A percentile compares a stretch with the other conserved stretches of the same genome.
These are phyloP conservation scores for Erodium trifolium DNA, from an alignment of 441 rosid species.

Conservation along the genomic window DNA sequence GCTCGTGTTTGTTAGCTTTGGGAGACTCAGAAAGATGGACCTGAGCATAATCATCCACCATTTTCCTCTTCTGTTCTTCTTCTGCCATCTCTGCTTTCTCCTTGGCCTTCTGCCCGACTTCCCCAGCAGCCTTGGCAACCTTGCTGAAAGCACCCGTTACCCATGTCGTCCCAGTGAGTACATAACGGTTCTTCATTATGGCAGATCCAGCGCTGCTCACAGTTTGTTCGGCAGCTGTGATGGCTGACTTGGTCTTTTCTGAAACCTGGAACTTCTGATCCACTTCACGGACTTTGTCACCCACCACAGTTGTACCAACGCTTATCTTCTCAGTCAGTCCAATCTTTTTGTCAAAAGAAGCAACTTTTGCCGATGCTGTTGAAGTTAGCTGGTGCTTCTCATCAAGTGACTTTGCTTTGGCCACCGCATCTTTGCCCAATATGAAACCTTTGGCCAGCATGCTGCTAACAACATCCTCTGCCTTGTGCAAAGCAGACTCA, in stretches of 20 bases:
- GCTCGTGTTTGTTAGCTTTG: conserved; percentile 40
- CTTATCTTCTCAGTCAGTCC: conserved; percentile 65
- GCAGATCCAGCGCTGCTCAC: conserved; percentile 69
- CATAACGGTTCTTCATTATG: conserved; percentile 71
- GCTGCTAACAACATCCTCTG: conserved; percentile 9
- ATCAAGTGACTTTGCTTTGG: conserved; percentile 66
- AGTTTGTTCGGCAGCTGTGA: conserved; percentile 71
- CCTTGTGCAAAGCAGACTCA: conserved; percentile 58
- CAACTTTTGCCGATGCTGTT: conserved; percentile 65
- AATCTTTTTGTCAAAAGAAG: conserved; percentile 63
- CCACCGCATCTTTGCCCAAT: conserved; percentile 71
- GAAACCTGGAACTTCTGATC: conserved; percentile 85
- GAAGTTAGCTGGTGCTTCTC: conserved; percentile 73
- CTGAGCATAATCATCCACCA: conserved; percentile 49
- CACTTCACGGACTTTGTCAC: conserved; percentile 73
- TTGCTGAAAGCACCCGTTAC: conserved; percentile 66
- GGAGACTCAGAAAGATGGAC: conserved; percentile 52
- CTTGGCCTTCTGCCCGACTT: conserved; percentile 75
- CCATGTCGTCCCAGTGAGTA: conserved; percentile 59
- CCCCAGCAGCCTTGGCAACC: conserved; percentile 82
- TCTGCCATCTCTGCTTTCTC: conserved; percentile 60
- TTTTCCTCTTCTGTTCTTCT: conserved; percentile 56
- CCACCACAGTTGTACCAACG: conserved; percentile 50
- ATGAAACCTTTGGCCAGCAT: conserved; percentile 39
- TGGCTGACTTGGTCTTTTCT: conserved; percentile 74